Conservation (phyloP, 2,329 filamentous ascomycete genomes). For the Drechmeria coniospora region DNA sequence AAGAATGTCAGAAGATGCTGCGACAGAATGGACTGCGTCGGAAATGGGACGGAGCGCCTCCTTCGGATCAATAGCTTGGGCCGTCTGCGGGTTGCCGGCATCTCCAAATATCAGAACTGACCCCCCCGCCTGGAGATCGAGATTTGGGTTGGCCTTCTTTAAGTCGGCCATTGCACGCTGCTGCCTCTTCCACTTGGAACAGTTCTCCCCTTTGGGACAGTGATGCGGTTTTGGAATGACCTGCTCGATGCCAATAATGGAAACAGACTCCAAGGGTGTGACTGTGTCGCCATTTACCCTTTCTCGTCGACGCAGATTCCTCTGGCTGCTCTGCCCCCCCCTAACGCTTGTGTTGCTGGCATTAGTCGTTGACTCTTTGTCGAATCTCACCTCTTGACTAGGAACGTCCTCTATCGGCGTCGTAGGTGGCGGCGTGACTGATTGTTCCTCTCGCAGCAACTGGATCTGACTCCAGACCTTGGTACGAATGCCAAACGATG, state of each 20-base stretch:
- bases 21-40: slow-evolving; percentile 63
- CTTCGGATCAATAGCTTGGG: slow-evolving; percentile 38
- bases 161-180: slow-evolving; percentile 63
- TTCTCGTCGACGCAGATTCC: slow-evolving; percentile 21
- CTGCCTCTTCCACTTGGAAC: slow-evolving; percentile 67
- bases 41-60: slow-evolving; percentile 51
- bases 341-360: slow-evolving; percentile 18
- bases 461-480: slow-evolving; percentile 70
- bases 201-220: slow-evolving; percentile 77
- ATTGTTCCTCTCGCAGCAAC: slow-evolving; percentile 42
- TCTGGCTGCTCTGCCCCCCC: slow-evolving; percentile 25
- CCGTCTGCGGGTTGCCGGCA: slow-evolving; percentile 59
- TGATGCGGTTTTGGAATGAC: slow-evolving; percentile 69
- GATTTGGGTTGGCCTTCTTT: slow-evolving; percentile 57
- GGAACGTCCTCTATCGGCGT: slow-evolving; percentile 48
- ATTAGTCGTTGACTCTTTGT: slow-evolving; percentile 27
- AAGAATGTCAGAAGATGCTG: slow-evolving; percentile 82
- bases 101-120: slow-evolving; percentile 65
- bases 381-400: slow-evolving; percentile 31
- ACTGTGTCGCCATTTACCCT: slow-evolving; percentile 48
- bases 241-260: slow-evolving; percentile 85
- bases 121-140: slow-evolving; percentile 37
- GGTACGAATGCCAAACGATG: slow-evolving; percentile 67
- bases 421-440: slow-evolving; percentile 34
- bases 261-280: slow-evolving; percentile 69